A percentile compares a stretch with the other conserved stretches of the same genome.
These are phyloP conservation scores for Suillus variegatus DNA, from an alignment of 768 basidiomycete species.

Conservation along the genomic window DNA sequence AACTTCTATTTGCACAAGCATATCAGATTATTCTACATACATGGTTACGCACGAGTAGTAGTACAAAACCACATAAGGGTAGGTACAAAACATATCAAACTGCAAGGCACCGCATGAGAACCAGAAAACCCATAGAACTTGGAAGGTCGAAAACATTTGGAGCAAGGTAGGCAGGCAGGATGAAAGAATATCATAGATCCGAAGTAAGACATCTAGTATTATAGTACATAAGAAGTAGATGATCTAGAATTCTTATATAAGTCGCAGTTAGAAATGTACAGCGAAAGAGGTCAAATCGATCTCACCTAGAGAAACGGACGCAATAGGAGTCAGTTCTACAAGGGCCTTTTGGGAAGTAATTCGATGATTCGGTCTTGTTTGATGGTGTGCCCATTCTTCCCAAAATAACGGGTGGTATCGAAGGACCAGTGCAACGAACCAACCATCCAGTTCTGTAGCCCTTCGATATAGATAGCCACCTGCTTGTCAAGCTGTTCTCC, in stretches of 20 bases:
- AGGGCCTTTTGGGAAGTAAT: constrained; percentile 43
- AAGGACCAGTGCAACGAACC: constrained; percentile 77
- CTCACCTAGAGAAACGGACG: not conserved
- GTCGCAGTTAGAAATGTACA: not conserved
- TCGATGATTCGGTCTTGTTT: constrained; percentile 46
- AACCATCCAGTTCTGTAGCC: constrained; percentile 72
- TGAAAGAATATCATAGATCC: not conserved
- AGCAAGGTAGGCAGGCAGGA: not conserved
- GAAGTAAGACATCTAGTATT: not conserved
- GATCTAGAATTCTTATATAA: not conserved
- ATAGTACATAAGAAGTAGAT: not conserved
- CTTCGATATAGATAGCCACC: constrained; percentile 58
- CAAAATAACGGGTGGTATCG: constrained; percentile 60
- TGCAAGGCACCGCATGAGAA: not conserved
- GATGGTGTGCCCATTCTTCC: constrained; percentile 44
- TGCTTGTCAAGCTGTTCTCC: constrained; percentile 58
- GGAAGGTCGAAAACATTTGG: not conserved
- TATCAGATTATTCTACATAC: not conserved
- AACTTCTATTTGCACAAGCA: not conserved
- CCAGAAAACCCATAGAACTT: not conserved
- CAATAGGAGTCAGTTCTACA: constrained; percentile 12
- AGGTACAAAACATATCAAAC: not conserved
- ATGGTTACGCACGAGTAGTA: not conserved
- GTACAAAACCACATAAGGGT: not conserved
- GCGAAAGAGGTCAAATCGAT: not conserved